Base-by-base conservation (phyloP, 2,329 filamentous ascomycete genomes). In the Lanzia echinophila region DNA sequence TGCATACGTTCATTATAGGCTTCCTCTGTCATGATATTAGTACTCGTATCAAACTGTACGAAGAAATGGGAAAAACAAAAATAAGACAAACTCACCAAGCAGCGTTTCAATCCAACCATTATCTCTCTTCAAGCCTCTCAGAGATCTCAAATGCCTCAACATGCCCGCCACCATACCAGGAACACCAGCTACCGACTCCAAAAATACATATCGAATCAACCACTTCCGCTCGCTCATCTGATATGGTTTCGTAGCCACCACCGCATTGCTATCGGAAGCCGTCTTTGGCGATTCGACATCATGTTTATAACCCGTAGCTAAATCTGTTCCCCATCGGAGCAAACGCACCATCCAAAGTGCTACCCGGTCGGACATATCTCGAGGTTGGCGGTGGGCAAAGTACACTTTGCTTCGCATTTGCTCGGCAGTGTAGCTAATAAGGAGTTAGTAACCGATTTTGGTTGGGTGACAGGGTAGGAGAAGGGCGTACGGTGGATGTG, bases 141-240 rank as follows among this genome's bases (percentile, higher is more conserved):
- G 79, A 60, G 86, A 91, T 67, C 87, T 83, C 36, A 97, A 77
- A 71, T 99, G 94, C 33, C 94, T 79, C 15, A 97, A 76, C 88
- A 96, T 96, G 20, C 90, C 94, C 0, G 87, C 94, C 0, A 97
- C 92, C 90, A 97, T 97, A 7, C 94, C 94, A 0, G 94, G 94
- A 0, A 97, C 94, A 33, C 90, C 94, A 12, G 94, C 94, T 38
- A 99, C 89, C 47, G 86, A 91, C 70, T 99, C 94, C 33, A 99
- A 79, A 70, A 99, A 99, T 62, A 99, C 81, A 67, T 96, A 92
- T 6, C 92, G 81, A 47, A 88, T 81, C 63, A 96, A 77, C 86
- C 94, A 99, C 73, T 97, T 94, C 5, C 84, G 76, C 68, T 95
- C 91, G 0, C 82, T 94, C 76, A 88, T 88, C 33, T 70, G 69